Conservation (phyloP, 768 basidiomycete genomes). For the Trametes punicea region DNA sequence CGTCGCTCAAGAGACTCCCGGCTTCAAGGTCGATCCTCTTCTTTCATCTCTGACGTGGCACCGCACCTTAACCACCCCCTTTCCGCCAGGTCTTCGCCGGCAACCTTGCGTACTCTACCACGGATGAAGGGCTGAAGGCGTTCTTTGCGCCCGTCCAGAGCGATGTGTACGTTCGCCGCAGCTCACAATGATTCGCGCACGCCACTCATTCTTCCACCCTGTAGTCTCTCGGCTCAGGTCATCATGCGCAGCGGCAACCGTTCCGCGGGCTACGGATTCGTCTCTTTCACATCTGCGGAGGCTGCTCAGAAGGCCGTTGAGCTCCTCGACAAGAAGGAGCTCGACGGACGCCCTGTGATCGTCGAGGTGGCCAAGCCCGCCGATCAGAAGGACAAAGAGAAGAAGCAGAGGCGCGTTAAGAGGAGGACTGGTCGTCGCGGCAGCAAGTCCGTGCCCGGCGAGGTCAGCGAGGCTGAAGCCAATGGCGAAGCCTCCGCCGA, state of each 20-base stretch:
- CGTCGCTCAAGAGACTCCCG: slow-evolving; percentile 64
- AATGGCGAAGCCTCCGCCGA: slow-evolving; percentile 64
- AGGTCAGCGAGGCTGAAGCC: slow-evolving; percentile 87
- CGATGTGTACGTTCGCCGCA: slow-evolving; percentile 69
- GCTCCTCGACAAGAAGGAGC: slow-evolving; percentile 80
- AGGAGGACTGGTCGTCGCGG: slow-evolving; percentile 85
- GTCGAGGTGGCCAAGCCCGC: slow-evolving; percentile 91
- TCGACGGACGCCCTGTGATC: slow-evolving; percentile 85
- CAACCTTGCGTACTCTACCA: slow-evolving; percentile 92
- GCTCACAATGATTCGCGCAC: slow-evolving; percentile 11
- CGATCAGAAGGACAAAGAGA: slow-evolving; percentile 82
- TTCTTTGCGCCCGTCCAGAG: slow-evolving; percentile 86
- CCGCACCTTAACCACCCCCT: slow-evolving; percentile 18
- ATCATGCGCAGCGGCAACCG: slow-evolving; percentile 75
- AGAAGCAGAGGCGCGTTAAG: slow-evolving; percentile 71
- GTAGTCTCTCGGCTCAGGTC: slow-evolving; percentile 78
- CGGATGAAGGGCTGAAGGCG: slow-evolving; percentile 91
- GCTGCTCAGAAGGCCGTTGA: slow-evolving; percentile 87
- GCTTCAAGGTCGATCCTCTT: slow-evolving; percentile 62
- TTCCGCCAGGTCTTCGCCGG: slow-evolving; percentile 80
- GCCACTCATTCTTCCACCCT: slow-evolving; percentile 15
- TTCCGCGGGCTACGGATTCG: slow-evolving; percentile 92
- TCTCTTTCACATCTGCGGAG: slow-evolving; percentile 74
- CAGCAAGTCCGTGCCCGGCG: slow-evolving; percentile 81
- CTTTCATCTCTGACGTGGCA: slow-evolving; percentile 26